phyloP scores from a whole-genome alignment of 2,329 filamentous ascomycete genomes.

The Nothomitra cinnamomea region DNA sequence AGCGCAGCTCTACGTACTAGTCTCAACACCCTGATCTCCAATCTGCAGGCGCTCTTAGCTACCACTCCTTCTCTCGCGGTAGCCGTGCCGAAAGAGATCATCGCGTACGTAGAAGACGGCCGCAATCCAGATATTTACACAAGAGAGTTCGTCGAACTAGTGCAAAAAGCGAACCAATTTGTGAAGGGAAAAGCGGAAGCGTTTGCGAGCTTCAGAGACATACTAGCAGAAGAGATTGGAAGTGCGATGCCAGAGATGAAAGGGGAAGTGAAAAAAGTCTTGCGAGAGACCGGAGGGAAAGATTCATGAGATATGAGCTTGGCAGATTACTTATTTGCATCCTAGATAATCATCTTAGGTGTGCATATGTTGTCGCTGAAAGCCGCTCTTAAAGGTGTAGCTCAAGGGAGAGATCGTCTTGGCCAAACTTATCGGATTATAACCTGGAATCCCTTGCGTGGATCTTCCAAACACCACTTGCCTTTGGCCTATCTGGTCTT shows the following conservation, averaged over 20 bases:
- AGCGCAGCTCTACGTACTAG: slow-evolving; percentile 34
- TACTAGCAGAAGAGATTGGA: slow-evolving; percentile 41
- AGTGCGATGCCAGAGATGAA: slow-evolving; percentile 41
- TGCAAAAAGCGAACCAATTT: slow-evolving; percentile 47
- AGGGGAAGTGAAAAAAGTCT: slow-evolving; percentile 33
- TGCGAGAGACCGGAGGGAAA: slow-evolving; percentile 19
- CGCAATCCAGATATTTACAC: slow-evolving; percentile 62
- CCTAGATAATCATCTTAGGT: no score
- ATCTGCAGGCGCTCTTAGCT: slow-evolving; percentile 2
- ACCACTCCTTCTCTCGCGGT: slow-evolving; percentile 6
- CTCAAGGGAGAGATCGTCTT: no score
- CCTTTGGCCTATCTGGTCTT: no score
- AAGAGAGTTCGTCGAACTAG: slow-evolving; percentile 54
- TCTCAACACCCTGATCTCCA: not conserved
- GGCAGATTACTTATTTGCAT: not conserved
- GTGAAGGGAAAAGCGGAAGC: slow-evolving; percentile 47
- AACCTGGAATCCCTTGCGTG: no score
- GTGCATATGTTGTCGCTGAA: no score
- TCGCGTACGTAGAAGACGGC: slow-evolving; percentile 53
- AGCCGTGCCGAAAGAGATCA: slow-evolving; percentile 41
- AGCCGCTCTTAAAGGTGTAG: no score
- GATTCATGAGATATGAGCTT: not conserved
- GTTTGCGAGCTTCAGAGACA: slow-evolving; percentile 43
- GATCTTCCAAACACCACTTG: no score
- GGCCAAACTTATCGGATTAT: no score